phyloP scores from a whole-genome alignment of 2,329 filamentous ascomycete genomes.

The Alternaria sp. region DNA sequence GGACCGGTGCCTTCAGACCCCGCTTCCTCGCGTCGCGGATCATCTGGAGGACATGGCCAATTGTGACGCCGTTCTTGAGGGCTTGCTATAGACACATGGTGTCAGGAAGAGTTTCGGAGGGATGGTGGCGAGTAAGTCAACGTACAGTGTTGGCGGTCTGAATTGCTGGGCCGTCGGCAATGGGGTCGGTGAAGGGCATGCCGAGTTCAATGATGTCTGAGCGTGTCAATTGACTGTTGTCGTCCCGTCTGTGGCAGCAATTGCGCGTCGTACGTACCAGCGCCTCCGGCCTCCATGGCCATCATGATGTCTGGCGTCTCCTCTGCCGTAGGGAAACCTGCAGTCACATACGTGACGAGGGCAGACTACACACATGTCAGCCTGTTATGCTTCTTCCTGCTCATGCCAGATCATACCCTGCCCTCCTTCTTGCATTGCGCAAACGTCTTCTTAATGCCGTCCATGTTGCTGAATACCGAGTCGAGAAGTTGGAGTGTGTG shows the following conservation, averaged over 20 bases:
- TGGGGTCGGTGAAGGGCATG: slow-evolving; percentile 96
- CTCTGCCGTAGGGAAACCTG: slow-evolving; percentile 84
- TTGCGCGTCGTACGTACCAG: slow-evolving; percentile 63
- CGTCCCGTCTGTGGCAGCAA: neutral
- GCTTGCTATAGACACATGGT: slow-evolving; percentile 60
- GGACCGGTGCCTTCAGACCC: slow-evolving; percentile 80
- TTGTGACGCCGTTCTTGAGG: slow-evolving; percentile 85
- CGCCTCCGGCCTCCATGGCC: slow-evolving; percentile 89
- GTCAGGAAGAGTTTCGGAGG: slow-evolving; percentile 19
- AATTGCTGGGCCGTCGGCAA: slow-evolving; percentile 96
- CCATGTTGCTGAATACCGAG: slow-evolving; percentile 44
- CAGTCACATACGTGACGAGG: slow-evolving; percentile 94
- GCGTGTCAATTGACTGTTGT: slow-evolving; percentile 21
- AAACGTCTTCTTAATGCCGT: slow-evolving; percentile 57
- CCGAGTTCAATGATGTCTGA: slow-evolving; percentile 93
- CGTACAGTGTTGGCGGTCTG: slow-evolving; percentile 88
- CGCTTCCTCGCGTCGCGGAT: slow-evolving; percentile 78
- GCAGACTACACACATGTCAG: slow-evolving; percentile 65
- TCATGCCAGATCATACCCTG: slow-evolving; percentile 40
- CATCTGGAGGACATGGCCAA: slow-evolving; percentile 79
- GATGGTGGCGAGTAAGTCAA: slow-evolving; percentile 35
- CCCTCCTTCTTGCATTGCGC: slow-evolving; percentile 58
- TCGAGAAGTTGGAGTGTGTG: neutral
- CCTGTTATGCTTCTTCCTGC: neutral
- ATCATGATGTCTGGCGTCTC: slow-evolving; percentile 85